These are phyloP conservation scores for Pneumocystis wakefieldiae DNA, from an alignment of 1,139 yeast species.

Conservation along the genomic window DNA sequence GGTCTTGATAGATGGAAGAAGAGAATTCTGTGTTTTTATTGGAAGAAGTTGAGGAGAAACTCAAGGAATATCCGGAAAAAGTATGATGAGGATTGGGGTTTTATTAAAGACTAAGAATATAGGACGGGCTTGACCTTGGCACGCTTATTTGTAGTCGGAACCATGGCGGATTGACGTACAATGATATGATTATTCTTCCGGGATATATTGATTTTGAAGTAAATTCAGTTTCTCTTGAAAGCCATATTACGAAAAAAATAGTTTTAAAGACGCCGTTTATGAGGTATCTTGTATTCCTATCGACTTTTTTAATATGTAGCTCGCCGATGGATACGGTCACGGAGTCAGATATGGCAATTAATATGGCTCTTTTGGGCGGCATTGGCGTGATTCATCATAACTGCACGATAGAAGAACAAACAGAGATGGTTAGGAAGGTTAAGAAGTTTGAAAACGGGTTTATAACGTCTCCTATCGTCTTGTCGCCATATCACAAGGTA, in stretches of 20 bases:
- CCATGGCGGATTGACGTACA: constrained; percentile 95
- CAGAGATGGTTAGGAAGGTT: constrained; percentile 93
- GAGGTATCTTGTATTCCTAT: constrained; percentile 19
- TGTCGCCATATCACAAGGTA: constrained; percentile 60
- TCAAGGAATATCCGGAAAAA: neutral
- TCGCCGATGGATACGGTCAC: constrained; percentile 99
- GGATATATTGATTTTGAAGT: constrained; percentile 65
- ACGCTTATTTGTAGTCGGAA: constrained; percentile 76
- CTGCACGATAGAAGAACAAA: constrained; percentile 93
- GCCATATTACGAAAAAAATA: constrained; percentile 81
- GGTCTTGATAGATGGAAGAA: neutral
- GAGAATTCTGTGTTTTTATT: neutral
- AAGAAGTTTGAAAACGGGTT: constrained; percentile 96
- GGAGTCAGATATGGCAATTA: constrained; percentile 92
- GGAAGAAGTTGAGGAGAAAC: neutral
- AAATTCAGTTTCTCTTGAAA: constrained; percentile 56
- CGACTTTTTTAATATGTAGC: constrained; percentile 21
- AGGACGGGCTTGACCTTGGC: constrained; percentile 71
- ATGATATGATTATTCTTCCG: constrained; percentile 87
- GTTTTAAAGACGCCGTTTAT: constrained; percentile 86
- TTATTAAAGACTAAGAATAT: neutral
- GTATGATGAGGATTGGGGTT: neutral
- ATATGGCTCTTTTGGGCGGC: constrained; percentile 97
- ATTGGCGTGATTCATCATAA: constrained; percentile 97
- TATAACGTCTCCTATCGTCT: constrained; percentile 84